These are phyloP conservation scores for Colletotrichum australisinense DNA, from an alignment of 2,329 filamentous ascomycete species.

Conservation along the genomic window DNA sequence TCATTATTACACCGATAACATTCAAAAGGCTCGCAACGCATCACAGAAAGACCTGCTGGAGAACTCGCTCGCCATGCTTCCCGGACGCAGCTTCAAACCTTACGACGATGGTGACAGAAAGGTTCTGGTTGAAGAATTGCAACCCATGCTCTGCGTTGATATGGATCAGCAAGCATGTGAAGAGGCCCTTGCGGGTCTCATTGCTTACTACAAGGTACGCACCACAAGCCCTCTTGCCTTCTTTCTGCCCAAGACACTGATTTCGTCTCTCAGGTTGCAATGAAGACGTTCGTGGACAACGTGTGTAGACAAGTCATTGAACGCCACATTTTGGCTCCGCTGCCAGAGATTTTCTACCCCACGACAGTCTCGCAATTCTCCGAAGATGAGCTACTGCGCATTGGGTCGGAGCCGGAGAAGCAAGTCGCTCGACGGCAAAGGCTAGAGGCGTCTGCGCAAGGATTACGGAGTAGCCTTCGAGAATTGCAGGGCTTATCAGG, in stretches of 20 bases:
- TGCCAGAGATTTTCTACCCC: conserved; percentile 20
- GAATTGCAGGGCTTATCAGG: conserved; percentile 11
- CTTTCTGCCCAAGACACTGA: background rate
- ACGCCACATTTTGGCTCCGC: conserved; percentile 34
- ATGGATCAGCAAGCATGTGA: conserved; percentile 38
- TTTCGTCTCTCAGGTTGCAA: background rate
- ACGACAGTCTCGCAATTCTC: background rate
- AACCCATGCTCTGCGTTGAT: background rate
- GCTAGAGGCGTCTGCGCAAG: background rate
- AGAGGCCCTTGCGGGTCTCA: conserved; percentile 34
- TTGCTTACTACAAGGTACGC: conserved; percentile 41
- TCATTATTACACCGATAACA: conserved; percentile 53
- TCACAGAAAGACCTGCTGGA: background rate
- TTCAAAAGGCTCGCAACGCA: conserved; percentile 44
- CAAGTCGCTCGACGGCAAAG: conserved; percentile 13
- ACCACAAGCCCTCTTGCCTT: background rate
- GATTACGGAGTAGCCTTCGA: conserved; percentile 1
- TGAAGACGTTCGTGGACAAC: conserved; percentile 41
- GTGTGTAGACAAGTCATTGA: conserved; percentile 40
- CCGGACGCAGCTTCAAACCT: too few relatives aligned
- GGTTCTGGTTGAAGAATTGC: background rate
- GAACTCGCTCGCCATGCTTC: background rate
- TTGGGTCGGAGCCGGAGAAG: conserved; percentile 20
- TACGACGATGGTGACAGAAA: background rate
- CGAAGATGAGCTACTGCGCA: conserved; percentile 19